These are phyloP conservation scores for Calvatia gigantea DNA, from an alignment of 768 basidiomycete species.

Conservation along the genomic window DNA sequence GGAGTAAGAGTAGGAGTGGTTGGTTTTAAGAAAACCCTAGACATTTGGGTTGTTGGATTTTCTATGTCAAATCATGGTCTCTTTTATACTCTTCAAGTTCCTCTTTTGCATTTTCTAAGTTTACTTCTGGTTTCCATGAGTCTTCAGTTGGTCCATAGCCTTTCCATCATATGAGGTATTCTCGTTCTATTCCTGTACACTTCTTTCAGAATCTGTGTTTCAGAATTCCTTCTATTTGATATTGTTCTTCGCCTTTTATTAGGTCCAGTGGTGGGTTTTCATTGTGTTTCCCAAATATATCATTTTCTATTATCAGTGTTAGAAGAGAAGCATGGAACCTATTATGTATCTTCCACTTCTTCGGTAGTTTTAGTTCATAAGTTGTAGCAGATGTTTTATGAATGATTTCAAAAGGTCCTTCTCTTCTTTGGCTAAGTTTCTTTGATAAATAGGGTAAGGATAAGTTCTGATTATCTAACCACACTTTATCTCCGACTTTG, in stretches of 20 bases:
- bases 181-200: neutral
- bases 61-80: no score
- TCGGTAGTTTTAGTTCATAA: neutral
- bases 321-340: neutral
- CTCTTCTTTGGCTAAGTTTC: neutral
- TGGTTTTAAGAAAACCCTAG: no score
- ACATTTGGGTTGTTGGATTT: no score
- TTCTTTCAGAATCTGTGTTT: no score
- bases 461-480: neutral
- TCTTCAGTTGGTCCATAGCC: neutral
- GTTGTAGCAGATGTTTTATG: neutral
- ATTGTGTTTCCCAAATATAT: neutral
- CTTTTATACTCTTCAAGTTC: neutral
- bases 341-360: neutral
- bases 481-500: neutral
- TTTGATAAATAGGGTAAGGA: neutral
- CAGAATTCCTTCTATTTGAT: neutral
- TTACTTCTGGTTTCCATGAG: neutral
- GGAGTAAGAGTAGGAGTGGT: no score
- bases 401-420: neutral
- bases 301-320: neutral
- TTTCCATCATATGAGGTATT: neutral
- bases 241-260: neutral
- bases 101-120: neutral
- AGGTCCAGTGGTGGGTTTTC: neutral